phyloP scores from a whole-genome alignment of 1,139 yeast genomes.

The Saccharomyces pastorianus region DNA sequence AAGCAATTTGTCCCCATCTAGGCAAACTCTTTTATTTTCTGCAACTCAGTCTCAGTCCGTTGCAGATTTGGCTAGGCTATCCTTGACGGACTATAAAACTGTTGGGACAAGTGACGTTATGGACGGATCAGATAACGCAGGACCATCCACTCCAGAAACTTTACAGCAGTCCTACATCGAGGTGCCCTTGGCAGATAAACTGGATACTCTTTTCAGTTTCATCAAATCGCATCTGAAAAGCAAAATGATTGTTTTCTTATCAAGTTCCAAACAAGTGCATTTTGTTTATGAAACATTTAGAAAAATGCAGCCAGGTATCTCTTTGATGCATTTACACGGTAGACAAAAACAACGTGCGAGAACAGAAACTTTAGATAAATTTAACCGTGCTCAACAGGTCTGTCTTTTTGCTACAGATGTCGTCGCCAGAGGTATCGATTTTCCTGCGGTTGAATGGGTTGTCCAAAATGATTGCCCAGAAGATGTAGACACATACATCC shows the following conservation, averaged over 20 bases:
- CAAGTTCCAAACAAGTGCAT: conserved; percentile 93
- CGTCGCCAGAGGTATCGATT: conserved; percentile 94
- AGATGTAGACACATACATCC: conserved; percentile 89
- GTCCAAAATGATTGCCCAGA: conserved; percentile 95
- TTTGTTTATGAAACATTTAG: conserved; percentile 86
- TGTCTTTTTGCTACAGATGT: conserved; percentile 94
- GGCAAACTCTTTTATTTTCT: conserved; percentile 84
- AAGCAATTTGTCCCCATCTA: conserved; percentile 69
- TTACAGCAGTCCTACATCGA: conserved; percentile 76
- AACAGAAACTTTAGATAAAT: conserved; percentile 79
- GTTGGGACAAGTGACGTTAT: conserved; percentile 45
- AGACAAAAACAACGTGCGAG: conserved; percentile 92
- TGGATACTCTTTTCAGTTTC: conserved; percentile 83
- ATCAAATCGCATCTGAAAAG: conserved; percentile 78
- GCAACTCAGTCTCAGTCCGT: conserved; percentile 93
- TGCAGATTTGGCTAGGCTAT: conserved; percentile 78
- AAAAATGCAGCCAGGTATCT: conserved; percentile 91
- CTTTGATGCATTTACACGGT: conserved; percentile 86
- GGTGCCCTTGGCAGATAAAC: conserved; percentile 67
- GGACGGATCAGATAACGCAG: conserved; percentile 19
- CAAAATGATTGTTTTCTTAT: conserved; percentile 80
- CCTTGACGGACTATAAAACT: conserved; percentile 70
- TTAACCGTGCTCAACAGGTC: conserved; percentile 76
- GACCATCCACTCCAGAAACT: conserved; percentile 70
- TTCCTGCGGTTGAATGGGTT: conserved; percentile 97